phyloP scores from a whole-genome alignment of 768 basidiomycete genomes.

The Phanerodontia chrysosporium region DNA sequence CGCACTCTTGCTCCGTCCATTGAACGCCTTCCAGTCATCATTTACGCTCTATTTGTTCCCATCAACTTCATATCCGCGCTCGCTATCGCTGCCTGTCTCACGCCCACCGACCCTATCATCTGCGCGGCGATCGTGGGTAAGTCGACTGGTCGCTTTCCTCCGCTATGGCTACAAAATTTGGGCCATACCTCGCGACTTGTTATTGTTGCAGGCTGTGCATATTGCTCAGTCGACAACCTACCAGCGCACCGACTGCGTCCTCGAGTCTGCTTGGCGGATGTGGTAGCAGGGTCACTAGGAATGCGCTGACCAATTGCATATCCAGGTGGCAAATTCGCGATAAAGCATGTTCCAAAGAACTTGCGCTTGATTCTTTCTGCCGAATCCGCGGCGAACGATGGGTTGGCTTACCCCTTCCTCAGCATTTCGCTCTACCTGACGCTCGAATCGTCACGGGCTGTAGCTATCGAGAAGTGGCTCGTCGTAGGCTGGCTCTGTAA shows the following conservation, averaged over 20 bases:
- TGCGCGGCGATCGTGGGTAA: constrained; percentile 76
- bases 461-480: constrained; percentile 81
- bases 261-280: too few species aligned
- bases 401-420: constrained; percentile 91
- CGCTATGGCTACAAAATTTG: too few species aligned
- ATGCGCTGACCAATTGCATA: too few species aligned
- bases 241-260: too few species aligned
- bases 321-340: constrained; percentile 71
- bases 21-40: constrained; percentile 40
- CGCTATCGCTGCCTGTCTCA: constrained; percentile 84
- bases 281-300: too few species aligned
- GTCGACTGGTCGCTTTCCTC: neutral
- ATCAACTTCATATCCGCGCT: constrained; percentile 73
- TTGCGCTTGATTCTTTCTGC: constrained; percentile 80
- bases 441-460: constrained; percentile 54
- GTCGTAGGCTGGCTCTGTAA: constrained; percentile 79
- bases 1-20: neutral
- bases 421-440: constrained; percentile 83
- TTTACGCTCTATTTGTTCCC: constrained; percentile 68
- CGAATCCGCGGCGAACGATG: constrained; percentile 94
- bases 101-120: constrained; percentile 93
- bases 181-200: too few species aligned
- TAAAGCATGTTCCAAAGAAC: constrained; percentile 64
- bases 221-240: too few species aligned
- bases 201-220: too few species aligned